Evolutionary conservation across 2,329 filamentous ascomycete genomes (phyloP).

Genomic region (Fusarium sp.): DNA sequence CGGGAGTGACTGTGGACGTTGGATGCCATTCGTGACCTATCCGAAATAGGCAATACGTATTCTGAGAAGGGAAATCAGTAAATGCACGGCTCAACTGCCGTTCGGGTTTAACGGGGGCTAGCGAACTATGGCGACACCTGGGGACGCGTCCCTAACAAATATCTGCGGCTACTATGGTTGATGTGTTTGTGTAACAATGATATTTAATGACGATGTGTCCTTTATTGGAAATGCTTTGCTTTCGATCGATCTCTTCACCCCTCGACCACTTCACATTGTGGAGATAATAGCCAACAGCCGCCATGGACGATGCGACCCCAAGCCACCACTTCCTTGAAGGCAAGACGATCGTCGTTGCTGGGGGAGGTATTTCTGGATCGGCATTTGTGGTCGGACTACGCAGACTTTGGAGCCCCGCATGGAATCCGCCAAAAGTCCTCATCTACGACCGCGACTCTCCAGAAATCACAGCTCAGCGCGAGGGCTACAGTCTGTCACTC

Average conservation of each 20-base stretch:
- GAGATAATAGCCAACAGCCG: background rate
- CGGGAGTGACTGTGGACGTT: background rate
- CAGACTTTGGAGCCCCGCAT: slow-evolving; percentile 51
- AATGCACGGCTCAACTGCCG: slow-evolving; percentile 31
- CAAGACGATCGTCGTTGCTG: slow-evolving; percentile 58
- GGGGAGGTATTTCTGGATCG: slow-evolving; percentile 58
- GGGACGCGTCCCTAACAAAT: background rate
- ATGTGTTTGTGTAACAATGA: background rate
- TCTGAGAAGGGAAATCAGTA: slow-evolving; percentile 42
- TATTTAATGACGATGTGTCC: background rate
- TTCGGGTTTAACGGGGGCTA: background rate
- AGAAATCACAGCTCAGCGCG: slow-evolving; percentile 45
- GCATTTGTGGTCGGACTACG: slow-evolving; percentile 56
- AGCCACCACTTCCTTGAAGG: slow-evolving; percentile 50
- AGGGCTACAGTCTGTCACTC: slow-evolving; percentile 56
- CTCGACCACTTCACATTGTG: background rate
- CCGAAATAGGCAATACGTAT: slow-evolving; percentile 41
- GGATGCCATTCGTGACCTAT: background rate
- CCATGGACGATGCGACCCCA: slow-evolving; percentile 18
- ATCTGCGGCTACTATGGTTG: background rate
- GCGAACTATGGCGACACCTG: background rate
- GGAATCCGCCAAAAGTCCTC: slow-evolving; percentile 49
- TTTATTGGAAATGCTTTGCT: background rate
- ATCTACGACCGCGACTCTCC: slow-evolving; percentile 57
- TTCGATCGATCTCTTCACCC: background rate